Conservation (phyloP, 495 filamentous ascomycete genomes). For the Talaromyces stipitatus region DNA sequence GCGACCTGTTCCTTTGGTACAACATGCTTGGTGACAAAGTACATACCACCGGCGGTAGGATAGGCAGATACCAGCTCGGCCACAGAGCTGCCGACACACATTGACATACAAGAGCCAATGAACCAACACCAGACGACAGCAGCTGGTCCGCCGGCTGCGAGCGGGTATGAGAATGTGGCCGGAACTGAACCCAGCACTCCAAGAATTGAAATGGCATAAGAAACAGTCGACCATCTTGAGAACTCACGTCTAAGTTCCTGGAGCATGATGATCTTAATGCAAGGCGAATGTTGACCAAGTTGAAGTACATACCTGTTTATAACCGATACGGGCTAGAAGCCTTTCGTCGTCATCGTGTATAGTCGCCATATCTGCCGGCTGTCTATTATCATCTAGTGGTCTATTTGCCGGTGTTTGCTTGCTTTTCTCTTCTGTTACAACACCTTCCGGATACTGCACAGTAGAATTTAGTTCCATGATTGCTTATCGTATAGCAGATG, state of each 20-base stretch:
- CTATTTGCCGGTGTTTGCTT: neutral
- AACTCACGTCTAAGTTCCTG: slow-evolving; percentile 60
- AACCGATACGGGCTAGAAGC: slow-evolving; percentile 58
- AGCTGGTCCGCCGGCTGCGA: slow-evolving; percentile 60
- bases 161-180: slow-evolving; percentile 56
- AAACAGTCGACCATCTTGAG: slow-evolving; percentile 67
- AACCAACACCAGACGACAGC: slow-evolving; percentile 70
- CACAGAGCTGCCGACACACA: slow-evolving; percentile 59
- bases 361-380: slow-evolving; percentile 28
- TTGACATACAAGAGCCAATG: slow-evolving; percentile 59
- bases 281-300: neutral
- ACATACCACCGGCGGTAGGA: slow-evolving; percentile 58
- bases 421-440: neutral
- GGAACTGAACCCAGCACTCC: slow-evolving; percentile 64
- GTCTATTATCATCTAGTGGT: neutral
- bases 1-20: slow-evolving; percentile 49
- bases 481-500: neutral
- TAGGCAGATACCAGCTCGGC: slow-evolving; percentile 57
- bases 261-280: neutral
- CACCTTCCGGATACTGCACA: neutral
- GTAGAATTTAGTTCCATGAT: neutral
- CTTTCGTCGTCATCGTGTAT: slow-evolving; percentile 60
- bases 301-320: slow-evolving; percentile 48
- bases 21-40: slow-evolving; percentile 56
- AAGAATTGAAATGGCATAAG: slow-evolving; percentile 66